A percentile compares a stretch with the other conserved stretches of the same genome.
phyloP scores from a whole-genome alignment of 805 yeast species.

The Ogataea chonburiensis region DNA sequence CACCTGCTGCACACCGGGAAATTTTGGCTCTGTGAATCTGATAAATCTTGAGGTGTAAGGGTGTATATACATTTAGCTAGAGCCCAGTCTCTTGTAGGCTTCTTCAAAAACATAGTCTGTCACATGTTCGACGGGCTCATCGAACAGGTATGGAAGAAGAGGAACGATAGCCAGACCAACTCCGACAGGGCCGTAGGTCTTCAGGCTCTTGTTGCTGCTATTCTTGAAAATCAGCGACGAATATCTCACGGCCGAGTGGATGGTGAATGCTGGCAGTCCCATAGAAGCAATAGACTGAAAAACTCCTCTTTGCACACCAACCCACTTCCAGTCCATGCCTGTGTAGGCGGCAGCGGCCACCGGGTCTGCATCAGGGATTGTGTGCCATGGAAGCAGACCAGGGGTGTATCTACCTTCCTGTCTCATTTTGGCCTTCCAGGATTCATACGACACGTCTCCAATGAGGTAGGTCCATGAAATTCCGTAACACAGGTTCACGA shows the following conservation, averaged over 20 bases:
- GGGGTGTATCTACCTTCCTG: slow-evolving; percentile 62
- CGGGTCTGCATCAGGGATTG: slow-evolving; percentile 41
- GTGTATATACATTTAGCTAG: slow-evolving; percentile 7
- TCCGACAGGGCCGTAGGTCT: slow-evolving; percentile 75
- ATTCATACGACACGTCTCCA: slow-evolving; percentile 71
- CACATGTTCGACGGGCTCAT: slow-evolving; percentile 75
- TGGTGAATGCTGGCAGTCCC: slow-evolving; percentile 86
- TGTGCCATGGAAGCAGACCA: slow-evolving; percentile 69
- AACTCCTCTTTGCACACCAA: slow-evolving; percentile 66
- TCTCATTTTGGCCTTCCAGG: slow-evolving; percentile 69
- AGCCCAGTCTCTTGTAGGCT: slow-evolving; percentile 36
- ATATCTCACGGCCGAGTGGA: slow-evolving; percentile 72
- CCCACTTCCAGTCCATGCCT: slow-evolving; percentile 66
- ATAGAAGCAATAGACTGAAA: slow-evolving; percentile 81
- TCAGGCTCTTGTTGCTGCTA: slow-evolving; percentile 44
- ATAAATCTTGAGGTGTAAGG: slow-evolving; percentile 5
- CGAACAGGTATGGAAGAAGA: slow-evolving; percentile 71
- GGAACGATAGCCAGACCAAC: slow-evolving; percentile 78
- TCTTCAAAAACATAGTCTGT: slow-evolving; percentile 60
- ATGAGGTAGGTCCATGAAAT: slow-evolving; percentile 73
- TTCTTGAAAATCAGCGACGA: slow-evolving; percentile 63
- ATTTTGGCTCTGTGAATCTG: no score
- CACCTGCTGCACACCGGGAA: no score
- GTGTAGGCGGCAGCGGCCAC: slow-evolving; percentile 37
- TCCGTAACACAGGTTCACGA: slow-evolving; percentile 68